phyloP scores from a whole-genome alignment of 2,329 filamentous ascomycete species.

The Diaporthe sp. region DNA sequence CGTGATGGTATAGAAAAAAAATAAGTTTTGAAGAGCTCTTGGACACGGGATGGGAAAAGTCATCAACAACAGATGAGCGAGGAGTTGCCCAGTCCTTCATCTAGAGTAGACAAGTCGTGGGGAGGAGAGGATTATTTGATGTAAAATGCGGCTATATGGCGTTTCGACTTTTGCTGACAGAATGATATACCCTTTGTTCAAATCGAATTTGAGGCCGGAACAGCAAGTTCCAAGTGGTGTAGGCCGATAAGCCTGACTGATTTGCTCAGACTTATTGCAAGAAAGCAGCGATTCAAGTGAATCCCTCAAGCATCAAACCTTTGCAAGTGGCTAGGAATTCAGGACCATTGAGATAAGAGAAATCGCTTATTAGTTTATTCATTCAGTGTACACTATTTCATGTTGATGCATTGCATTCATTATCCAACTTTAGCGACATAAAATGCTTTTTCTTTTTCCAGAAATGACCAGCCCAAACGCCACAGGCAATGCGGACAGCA shows the following conservation, averaged over 20 bases:
- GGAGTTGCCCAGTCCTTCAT: not conserved
- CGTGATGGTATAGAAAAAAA: not conserved
- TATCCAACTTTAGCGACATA: conserved; percentile 11
- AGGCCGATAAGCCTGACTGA: not conserved
- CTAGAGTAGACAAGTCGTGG: not conserved
- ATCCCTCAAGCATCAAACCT: not conserved
- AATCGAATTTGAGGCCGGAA: not conserved
- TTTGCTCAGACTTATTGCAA: not conserved
- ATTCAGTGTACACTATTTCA: conserved; percentile 18
- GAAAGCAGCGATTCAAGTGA: not conserved
- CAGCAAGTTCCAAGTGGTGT: not conserved
- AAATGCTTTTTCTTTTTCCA: not conserved
- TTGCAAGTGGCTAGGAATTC: not conserved
- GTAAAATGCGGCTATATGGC: not conserved
- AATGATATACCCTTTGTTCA: not conserved
- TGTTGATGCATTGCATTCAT: conserved; percentile 32
- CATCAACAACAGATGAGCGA: not conserved
- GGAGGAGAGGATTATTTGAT: not conserved
- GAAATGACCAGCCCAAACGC: conserved; percentile 32
- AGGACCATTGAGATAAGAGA: no score
- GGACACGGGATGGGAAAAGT: not conserved
- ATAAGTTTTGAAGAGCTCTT: not conserved
- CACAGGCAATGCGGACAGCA: conserved; percentile 38
- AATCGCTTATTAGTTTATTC: conserved; percentile 18
- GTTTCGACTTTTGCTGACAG: not conserved